Conservation (phyloP, 2,329 filamentous ascomycete species). For the Fusarium foetens region DNA sequence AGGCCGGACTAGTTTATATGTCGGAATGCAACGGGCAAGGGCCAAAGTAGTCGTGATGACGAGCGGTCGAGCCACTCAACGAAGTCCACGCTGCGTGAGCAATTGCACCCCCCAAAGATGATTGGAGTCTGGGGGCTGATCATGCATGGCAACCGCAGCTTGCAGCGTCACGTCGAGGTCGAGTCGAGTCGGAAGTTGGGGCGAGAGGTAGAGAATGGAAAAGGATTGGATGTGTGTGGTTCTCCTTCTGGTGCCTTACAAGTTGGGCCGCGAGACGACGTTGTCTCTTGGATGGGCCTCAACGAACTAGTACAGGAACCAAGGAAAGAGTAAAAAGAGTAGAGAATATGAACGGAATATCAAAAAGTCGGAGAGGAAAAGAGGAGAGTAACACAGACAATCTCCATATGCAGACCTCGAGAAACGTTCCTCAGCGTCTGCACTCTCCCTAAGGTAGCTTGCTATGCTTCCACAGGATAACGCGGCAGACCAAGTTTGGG, state of each 20-base stretch:
- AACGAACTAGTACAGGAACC: slow-evolving; percentile 16
- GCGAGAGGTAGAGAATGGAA: slow-evolving; percentile 37
- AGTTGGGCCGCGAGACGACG: slow-evolving; percentile 43
- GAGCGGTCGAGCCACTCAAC: slow-evolving; percentile 42
- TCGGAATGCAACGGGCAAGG: slow-evolving; percentile 26
- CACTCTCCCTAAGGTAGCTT: neutral
- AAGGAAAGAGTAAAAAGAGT: neutral
- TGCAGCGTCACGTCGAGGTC: slow-evolving; percentile 40
- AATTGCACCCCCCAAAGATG: slow-evolving; percentile 42
- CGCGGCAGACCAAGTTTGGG: slow-evolving; percentile 43
- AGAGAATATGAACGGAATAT: neutral
- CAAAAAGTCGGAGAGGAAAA: slow-evolving; percentile 9
- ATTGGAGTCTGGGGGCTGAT: slow-evolving; percentile 45
- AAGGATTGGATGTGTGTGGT: slow-evolving; percentile 22
- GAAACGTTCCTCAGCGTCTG: slow-evolving; percentile 29
- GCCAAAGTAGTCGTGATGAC: slow-evolving; percentile 36
- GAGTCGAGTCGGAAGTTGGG: slow-evolving; percentile 27
- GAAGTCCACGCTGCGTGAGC: slow-evolving; percentile 45
- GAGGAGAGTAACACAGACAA: slow-evolving; percentile 2
- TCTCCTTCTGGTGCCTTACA: slow-evolving; percentile 35
- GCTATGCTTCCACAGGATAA: slow-evolving; percentile 31
- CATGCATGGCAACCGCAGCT: slow-evolving; percentile 47
- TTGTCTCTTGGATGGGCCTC: slow-evolving; percentile 4
- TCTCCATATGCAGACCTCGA: slow-evolving; percentile 5
- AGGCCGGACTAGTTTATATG: slow-evolving; percentile 35